phyloP scores from a whole-genome alignment of 192 early-diverging fungal species.

The Linnemannia elongata region DNA sequence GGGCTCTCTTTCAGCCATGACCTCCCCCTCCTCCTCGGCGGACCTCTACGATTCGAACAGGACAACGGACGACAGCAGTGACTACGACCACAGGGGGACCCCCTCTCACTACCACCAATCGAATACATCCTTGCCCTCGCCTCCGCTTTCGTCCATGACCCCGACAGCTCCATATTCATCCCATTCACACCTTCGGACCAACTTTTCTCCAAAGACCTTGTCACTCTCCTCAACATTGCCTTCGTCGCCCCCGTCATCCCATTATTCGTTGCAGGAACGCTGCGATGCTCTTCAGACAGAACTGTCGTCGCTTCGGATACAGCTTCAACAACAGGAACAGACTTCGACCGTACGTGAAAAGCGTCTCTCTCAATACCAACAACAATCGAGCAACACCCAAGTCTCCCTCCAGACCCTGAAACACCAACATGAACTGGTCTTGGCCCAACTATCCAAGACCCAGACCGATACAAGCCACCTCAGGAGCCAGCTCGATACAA shows the following conservation, averaged over 20 bases:
- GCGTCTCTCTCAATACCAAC: constrained; percentile 35
- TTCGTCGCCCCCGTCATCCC: background rate
- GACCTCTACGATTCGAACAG: background rate
- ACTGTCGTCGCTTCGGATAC: constrained; percentile 19
- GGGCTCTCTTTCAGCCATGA: background rate
- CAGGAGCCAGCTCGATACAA: constrained; percentile 6
- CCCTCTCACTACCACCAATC: background rate
- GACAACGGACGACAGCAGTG: background rate
- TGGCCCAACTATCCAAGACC: constrained; percentile 20
- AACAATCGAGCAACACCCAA: constrained; percentile 29
- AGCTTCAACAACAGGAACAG: constrained; percentile 18
- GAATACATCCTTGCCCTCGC: background rate
- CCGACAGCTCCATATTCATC: background rate
- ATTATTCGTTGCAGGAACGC: constrained; percentile 16
- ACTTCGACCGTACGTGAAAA: constrained; percentile 32
- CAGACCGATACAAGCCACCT: constrained; percentile 13
- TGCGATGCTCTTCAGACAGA: constrained; percentile 35
- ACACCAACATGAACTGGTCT: constrained; percentile 37
- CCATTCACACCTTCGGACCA: background rate
- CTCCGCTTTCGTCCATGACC: constrained; percentile 15
- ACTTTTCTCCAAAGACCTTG: background rate
- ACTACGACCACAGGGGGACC: background rate
- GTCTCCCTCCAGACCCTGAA: constrained; percentile 26
- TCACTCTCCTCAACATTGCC: background rate
- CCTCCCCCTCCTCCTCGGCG: background rate